These are phyloP conservation scores for Oryza meridionalis DNA, from an alignment of 176 grass and related monocot species.

Conservation along the genomic window DNA sequence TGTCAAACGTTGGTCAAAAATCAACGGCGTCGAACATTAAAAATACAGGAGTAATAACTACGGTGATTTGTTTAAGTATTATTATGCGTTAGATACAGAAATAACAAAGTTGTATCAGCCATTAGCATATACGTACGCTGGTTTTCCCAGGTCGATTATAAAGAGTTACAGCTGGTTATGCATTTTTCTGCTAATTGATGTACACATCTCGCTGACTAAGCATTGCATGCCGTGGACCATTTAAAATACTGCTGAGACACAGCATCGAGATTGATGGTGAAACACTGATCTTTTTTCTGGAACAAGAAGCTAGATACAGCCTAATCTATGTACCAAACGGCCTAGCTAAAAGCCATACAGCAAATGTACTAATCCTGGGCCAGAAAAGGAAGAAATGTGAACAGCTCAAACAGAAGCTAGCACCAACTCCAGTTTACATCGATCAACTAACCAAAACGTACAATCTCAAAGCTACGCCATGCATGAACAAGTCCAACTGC, in stretches of 20 bases:
- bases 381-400: not conserved
- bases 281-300: slow-evolving; percentile 7
- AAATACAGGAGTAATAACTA: too few species aligned
- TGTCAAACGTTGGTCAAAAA: too few species aligned
- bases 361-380: not conserved
- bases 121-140: not conserved
- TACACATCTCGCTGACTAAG: not conserved
- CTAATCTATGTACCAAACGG: not conserved
- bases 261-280: slow-evolving; percentile 28
- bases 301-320: slow-evolving; percentile 4
- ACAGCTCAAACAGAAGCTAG: not conserved
- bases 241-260: not conserved
- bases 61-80: too few species aligned
- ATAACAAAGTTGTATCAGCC: not conserved
- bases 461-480: not conserved
- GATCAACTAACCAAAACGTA: not conserved
- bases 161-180: not conserved
- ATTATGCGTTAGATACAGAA: too few species aligned
- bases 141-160: not conserved
- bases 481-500: not conserved
- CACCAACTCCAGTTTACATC: slow-evolving; percentile 17
- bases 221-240: not conserved
- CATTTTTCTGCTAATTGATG: not conserved
- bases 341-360: not conserved
- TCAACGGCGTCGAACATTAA: too few species aligned